Base-by-base conservation (phyloP, 345 rosid genomes). In the Noccaea bulbosa region DNA sequence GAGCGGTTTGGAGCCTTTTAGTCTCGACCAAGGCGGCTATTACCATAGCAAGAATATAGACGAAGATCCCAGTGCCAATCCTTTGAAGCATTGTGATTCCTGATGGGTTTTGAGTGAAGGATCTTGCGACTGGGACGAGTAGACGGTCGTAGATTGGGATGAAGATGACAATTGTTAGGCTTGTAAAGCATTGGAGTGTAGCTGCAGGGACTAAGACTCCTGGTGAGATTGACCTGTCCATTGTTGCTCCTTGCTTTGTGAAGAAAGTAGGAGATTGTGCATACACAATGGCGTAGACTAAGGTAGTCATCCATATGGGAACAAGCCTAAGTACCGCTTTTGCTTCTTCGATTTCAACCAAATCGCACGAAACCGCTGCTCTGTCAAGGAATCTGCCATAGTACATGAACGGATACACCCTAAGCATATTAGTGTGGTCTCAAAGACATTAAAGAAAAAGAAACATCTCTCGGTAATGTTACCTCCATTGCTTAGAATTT, bases 251-350 rank as follows among this genome's bases (percentile, higher is more conserved):
- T 76, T 83, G 85, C 73, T 81, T 85, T 11, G 85, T 81, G 37
- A 83, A 85, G 70, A 85, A 81, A 14, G 86, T 85, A 24, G 79
- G 45, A 8, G 83, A 50, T 52, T 86, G 90, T 49, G 84, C 81
- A 46, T 14, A 63, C 41, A 80, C 84, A 51, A 80, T 70, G n/a
- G 82, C 82, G 72, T 78, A 86, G 2, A 73, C 59, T 69, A 85
- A 54, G 67, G 80, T 46, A 32, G 85, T 65, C 22, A 73, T 50
- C 86, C 90, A 81, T 61, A 85, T 80, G 30, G 87, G 90, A 48
- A 65, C 65, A 48, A 81, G 83, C 71, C 79, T 74, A 5, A 81
- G 61, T 35, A 73, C 52, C 2, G 83, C 59, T 78, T 83, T 86
- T 20, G 81, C 84, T 56, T 83, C 86, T 69, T 83, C 86, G 64